Evolutionary conservation across 345 rosid species (phyloP), one percentile per base, ranked within the genome.

Genomic region (Brassica nigra): DNA sequence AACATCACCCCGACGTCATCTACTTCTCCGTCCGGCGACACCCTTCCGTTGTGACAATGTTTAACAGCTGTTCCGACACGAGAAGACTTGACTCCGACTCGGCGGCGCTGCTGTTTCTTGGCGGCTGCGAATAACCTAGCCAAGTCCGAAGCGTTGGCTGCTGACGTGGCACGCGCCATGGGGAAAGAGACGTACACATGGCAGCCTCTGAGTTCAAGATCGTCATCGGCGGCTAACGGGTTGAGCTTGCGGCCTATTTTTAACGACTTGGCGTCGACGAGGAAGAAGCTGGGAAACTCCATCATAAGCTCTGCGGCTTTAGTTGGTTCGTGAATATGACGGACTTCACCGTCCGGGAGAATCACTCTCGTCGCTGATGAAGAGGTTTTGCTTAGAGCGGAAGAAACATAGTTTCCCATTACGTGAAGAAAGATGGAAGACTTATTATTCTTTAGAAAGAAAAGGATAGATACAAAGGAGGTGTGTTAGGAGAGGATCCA

Each of bases 241-340:
- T 88, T 81, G 61, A 95, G 85, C 62, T 92, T 83, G 71, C 90
- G 76, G 3, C 93, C 97, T 8, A 87, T 71, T 42, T 86, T 88
- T 10, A 95, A 90, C 2, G 97, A 92, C 31, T 79, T 87, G 0
- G 95, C 75, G 72, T 92, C 89, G 0, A 86, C 86, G 6, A 95
- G 76, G 89, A 95, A 95, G 88, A 80, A 88, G 64, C 85, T 91
- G 0, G 99, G 98, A 1, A 83, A 86, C 81, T 95, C 99, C 16
- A 95, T 70, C 98, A 95, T 95, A 37, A 92, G 80, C 87, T 95
- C 99, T 0, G 96, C 99, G 0, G 94, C 98, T 71, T 87, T 92
- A 57, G 77, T 80, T 6, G 91, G 92, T 5, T 74, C 82, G 47
- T 84, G 72, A 52, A 95, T 75, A 12, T 83, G 85, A 79, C 82